phyloP scores from a whole-genome alignment of 2,329 filamentous ascomycete species.

The Cordyceps militaris region DNA sequence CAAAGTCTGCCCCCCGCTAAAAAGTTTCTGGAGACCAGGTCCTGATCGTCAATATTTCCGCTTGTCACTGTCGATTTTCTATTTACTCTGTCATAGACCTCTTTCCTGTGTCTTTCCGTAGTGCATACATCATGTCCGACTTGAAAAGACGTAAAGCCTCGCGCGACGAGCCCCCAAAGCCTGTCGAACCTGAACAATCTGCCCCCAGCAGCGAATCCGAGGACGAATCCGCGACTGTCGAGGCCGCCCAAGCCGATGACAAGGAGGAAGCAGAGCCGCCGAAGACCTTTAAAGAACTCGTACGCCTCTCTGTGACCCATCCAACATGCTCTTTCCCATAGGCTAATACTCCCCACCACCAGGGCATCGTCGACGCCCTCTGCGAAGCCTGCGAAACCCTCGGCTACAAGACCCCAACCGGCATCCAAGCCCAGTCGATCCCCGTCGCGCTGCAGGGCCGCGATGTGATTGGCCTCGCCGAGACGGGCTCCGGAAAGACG shows the following conservation, averaged over 20 bases:
- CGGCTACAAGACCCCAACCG: slow-evolving; percentile 78
- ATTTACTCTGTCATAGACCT: neutral
- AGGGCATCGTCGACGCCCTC: slow-evolving; percentile 78
- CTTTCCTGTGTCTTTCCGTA: neutral
- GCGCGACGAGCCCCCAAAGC: slow-evolving; percentile 16
- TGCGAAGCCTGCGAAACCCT: slow-evolving; percentile 81
- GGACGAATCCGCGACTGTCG: slow-evolving; percentile 29
- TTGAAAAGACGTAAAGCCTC: slow-evolving; percentile 37
- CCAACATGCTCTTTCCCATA: no score
- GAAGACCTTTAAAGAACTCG: slow-evolving; percentile 62
- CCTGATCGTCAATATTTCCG: neutral
- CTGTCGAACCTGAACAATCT: neutral
- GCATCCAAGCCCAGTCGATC: slow-evolving; percentile 82
- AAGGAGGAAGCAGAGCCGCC: slow-evolving; percentile 24
- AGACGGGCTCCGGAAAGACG: slow-evolving; percentile 94
- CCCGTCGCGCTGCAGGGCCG: slow-evolving; percentile 70
- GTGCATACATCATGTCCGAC: slow-evolving; percentile 27
- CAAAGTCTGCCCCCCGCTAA: no score
- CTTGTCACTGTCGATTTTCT: no score
- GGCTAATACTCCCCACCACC: neutral
- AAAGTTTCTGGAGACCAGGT: slow-evolving; percentile 21
- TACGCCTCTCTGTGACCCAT: no score
- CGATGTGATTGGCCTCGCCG: slow-evolving; percentile 88
- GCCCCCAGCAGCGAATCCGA: slow-evolving; percentile 14
- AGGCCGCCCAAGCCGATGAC: slow-evolving; percentile 25